Base-by-base conservation (phyloP, 1,284 basidiomycete genomes). In the Puccinia novopanici region DNA sequence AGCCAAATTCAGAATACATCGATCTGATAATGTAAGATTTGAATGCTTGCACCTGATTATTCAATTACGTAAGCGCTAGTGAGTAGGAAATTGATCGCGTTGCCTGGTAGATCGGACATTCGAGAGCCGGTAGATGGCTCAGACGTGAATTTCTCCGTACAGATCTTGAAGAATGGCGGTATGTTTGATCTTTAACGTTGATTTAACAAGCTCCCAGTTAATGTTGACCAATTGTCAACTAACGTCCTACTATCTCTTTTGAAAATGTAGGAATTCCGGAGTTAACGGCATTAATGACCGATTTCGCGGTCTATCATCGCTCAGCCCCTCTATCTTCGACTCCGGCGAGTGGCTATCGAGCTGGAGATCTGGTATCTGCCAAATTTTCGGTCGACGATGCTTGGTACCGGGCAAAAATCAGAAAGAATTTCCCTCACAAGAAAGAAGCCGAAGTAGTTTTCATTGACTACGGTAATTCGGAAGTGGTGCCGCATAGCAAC, bases 341-440 rank as follows among this genome's bases (percentile, higher is more conserved):
- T 40, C 89, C 89, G 73, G 95, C 94, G 84, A 87, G 88, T 4
- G 95, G 94, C 1, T 91, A 75, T 30, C 67, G 80, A 50, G 24
- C 89, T 24, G 95, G 95, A 40, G 95, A 98, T 82, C 88, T 97
- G 30, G 93, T 98, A 24, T 93, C 93, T 30, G 95, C 88, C 12
- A 92, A 92, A 85, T 93, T 93, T 86, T 92, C 91, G 27, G 82
- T 87, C 78, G 94, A 97, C 86, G 92, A 93, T 34, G 89, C 91
- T 81, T 98, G 95, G 95, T 98, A 97, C 86, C 92, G 95, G 79
- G 95, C 95, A 59, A 92, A 91, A 87, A 91, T 97, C 82, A 52
- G 88, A 90, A 34, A 95, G 92, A 80, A 80, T 61, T 50, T 90
- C 91, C 4, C 84, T 93, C 72, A 95, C 94, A 87, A 94, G 92